These are phyloP conservation scores for Hypoxylon sp. DNA, from an alignment of 2,329 filamentous ascomycete genomes.

Conservation along the genomic window DNA sequence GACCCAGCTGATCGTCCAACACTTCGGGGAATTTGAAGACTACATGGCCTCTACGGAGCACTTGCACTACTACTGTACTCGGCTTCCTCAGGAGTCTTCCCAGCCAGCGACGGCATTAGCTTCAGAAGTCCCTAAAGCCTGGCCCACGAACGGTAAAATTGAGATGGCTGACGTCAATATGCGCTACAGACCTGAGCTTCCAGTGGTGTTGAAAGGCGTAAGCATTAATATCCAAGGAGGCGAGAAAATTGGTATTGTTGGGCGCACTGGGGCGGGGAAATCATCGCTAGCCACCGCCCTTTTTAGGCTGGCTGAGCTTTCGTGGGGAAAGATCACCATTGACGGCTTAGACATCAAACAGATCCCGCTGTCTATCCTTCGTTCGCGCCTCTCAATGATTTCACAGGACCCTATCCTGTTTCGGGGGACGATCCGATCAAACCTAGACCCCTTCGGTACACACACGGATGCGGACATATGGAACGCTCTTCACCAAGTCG, in stretches of 20 bases:
- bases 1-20: slow-evolving; percentile 76
- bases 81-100: slow-evolving; percentile 61
- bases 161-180: slow-evolving; percentile 78
- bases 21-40: slow-evolving; percentile 77
- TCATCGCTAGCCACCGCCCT: slow-evolving; percentile 79
- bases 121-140: slow-evolving; percentile 66
- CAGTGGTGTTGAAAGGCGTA: slow-evolving; percentile 73
- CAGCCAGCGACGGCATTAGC: background rate
- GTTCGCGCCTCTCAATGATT: slow-evolving; percentile 81
- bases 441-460: slow-evolving; percentile 78
- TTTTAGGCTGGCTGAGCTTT: slow-evolving; percentile 79
- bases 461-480: slow-evolving; percentile 82
- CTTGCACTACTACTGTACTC: background rate
- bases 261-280: slow-evolving; percentile 81
- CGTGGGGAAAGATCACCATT: slow-evolving; percentile 76
- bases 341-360: slow-evolving; percentile 77
- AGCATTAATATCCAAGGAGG: slow-evolving; percentile 69
- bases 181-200: slow-evolving; percentile 75
- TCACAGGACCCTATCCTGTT: slow-evolving; percentile 82
- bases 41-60: slow-evolving; percentile 71
- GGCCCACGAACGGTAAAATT: slow-evolving; percentile 76
- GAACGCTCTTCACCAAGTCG: slow-evolving; percentile 72
- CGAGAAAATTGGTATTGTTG: slow-evolving; percentile 83
- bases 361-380: slow-evolving; percentile 78
- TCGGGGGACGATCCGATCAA: slow-evolving; percentile 77